phyloP scores from a whole-genome alignment of 495 filamentous ascomycete genomes.

The Barbatosphaeria neglecta region DNA sequence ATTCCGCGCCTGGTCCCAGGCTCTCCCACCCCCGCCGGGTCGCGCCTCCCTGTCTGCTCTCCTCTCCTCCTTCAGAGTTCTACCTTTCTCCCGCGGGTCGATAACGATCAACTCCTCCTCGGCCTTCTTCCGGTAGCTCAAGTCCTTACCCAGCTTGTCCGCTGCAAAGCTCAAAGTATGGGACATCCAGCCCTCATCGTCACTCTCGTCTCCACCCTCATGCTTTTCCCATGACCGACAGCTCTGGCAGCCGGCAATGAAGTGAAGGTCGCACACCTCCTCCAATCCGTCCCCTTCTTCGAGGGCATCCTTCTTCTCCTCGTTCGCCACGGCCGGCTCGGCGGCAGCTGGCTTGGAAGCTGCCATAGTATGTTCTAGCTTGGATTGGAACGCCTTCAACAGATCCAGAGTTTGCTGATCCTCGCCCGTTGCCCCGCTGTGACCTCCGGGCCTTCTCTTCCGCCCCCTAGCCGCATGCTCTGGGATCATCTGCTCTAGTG shows the following conservation, averaged over 20 bases:
- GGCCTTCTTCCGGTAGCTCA: constrained; percentile 79
- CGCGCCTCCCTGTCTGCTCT: constrained; percentile 38
- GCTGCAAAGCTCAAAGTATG: constrained; percentile 78
- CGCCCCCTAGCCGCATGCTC: constrained; percentile 67
- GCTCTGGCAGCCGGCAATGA: constrained; percentile 85
- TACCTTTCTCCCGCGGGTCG: constrained; percentile 79
- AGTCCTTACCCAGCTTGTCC: constrained; percentile 82
- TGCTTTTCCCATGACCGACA: constrained; percentile 67
- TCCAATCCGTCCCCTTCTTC: constrained; percentile 20
- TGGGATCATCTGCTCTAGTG: constrained; percentile 76
- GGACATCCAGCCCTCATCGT: constrained; percentile 53
- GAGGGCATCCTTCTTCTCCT: constrained; percentile 12
- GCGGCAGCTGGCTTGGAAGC: constrained; percentile 30
- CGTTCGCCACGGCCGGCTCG: constrained; percentile 8
- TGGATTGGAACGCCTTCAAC: constrained; percentile 66
- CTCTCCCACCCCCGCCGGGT: constrained; percentile 36
- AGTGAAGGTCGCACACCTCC: constrained; percentile 73
- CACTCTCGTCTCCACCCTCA: constrained; percentile 44
- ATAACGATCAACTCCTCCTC: constrained; percentile 88
- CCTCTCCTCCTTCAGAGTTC: constrained; percentile 55
- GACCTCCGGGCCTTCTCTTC: constrained; percentile 53
- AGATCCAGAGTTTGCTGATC: constrained; percentile 55
- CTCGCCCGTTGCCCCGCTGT: constrained; percentile 22
- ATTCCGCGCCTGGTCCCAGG: constrained; percentile 44
- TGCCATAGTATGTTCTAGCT: constrained; percentile 50